These are phyloP conservation scores for Trichoderma afroharzianum DNA, from an alignment of 2,329 filamentous ascomycete genomes.

Conservation along the genomic window DNA sequence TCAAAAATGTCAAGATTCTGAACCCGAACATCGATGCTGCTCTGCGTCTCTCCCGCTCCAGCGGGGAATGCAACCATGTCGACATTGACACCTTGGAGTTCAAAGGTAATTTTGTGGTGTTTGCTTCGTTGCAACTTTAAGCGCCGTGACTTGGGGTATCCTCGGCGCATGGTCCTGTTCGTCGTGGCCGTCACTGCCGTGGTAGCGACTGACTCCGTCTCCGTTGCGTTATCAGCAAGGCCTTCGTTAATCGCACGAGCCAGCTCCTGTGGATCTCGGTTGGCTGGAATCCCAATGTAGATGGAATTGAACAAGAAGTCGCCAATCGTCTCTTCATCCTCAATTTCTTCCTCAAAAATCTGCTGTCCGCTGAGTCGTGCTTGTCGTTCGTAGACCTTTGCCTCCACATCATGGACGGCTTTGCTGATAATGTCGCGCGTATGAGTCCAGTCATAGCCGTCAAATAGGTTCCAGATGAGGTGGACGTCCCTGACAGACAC, in stretches of 20 bases:
- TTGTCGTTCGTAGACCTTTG: constrained; percentile 72
- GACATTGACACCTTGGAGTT: constrained; percentile 77
- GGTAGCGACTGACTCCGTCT: constrained; percentile 84
- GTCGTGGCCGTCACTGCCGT: constrained; percentile 63
- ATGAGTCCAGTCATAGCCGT: constrained; percentile 92
- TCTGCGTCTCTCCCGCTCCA: constrained; percentile 75
- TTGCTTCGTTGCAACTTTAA: constrained; percentile 80
- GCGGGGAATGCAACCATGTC: constrained; percentile 80
- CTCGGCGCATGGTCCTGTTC: constrained; percentile 44
- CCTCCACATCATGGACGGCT: constrained; percentile 83
- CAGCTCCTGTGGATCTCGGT: constrained; percentile 78
- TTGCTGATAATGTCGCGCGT: constrained; percentile 84
- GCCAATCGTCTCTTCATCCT: constrained; percentile 82
- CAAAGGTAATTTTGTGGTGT: constrained; percentile 92
- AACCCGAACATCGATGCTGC: constrained; percentile 79
- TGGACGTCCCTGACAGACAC: constrained; percentile 82
- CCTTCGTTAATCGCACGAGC: constrained; percentile 81
- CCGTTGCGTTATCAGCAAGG: constrained; percentile 79
- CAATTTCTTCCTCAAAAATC: constrained; percentile 64
- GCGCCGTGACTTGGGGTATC: constrained; percentile 50
- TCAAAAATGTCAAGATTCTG: constrained; percentile 87
- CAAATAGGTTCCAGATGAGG: constrained; percentile 95
- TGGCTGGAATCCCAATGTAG: constrained; percentile 88
- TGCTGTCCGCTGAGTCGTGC: constrained; percentile 54
- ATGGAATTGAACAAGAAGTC: constrained; percentile 99